These are phyloP conservation scores for Aspergillus egyptiacus DNA, from an alignment of 495 filamentous ascomycete genomes.

Conservation along the genomic window DNA sequence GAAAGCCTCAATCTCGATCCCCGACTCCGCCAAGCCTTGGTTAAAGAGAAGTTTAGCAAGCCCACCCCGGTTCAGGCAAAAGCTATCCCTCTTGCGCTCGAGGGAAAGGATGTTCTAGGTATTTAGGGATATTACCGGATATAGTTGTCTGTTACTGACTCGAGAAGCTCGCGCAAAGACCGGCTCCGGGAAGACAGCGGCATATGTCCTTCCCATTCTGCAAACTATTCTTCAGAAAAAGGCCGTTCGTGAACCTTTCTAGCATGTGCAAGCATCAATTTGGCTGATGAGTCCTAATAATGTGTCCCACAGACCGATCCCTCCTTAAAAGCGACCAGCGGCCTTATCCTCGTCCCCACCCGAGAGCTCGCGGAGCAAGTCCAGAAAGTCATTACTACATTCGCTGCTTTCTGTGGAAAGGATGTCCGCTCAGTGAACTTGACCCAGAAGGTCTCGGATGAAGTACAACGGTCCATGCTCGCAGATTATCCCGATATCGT, in stretches of 20 bases:
- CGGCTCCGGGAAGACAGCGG: slow-evolving; percentile 93
- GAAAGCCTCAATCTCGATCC: slow-evolving; percentile 67
- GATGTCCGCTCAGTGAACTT: slow-evolving; percentile 76
- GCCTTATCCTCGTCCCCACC: slow-evolving; percentile 87
- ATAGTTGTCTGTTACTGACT: slow-evolving; percentile 20
- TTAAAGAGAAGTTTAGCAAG: slow-evolving; percentile 72
- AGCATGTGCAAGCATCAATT: not conserved
- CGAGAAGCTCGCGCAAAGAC: slow-evolving; percentile 73
- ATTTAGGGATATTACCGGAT: slow-evolving; percentile 2
- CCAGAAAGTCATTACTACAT: slow-evolving; percentile 60
- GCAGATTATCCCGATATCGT: slow-evolving; percentile 86
- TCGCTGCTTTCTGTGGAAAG: slow-evolving; percentile 78
- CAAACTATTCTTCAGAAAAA: slow-evolving; percentile 75
- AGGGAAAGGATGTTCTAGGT: slow-evolving; percentile 85
- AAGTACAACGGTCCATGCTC: slow-evolving; percentile 75
- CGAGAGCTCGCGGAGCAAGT: slow-evolving; percentile 91
- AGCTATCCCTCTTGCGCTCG: slow-evolving; percentile 84
- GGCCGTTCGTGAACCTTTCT: slow-evolving; percentile 41
- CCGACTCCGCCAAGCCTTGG: slow-evolving; percentile 78
- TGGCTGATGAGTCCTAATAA: not conserved
- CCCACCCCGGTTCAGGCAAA: slow-evolving; percentile 82
- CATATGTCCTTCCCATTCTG: slow-evolving; percentile 87
- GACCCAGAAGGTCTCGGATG: slow-evolving; percentile 80
- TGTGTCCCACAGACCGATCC: slow-evolving; percentile 26
- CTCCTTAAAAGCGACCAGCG: slow-evolving; percentile 48